A percentile compares a stretch with the other conserved stretches of the same genome.
Evolutionary conservation across 345 rosid genomes (phyloP).

Genomic region (Syzygium jambos): DNA sequence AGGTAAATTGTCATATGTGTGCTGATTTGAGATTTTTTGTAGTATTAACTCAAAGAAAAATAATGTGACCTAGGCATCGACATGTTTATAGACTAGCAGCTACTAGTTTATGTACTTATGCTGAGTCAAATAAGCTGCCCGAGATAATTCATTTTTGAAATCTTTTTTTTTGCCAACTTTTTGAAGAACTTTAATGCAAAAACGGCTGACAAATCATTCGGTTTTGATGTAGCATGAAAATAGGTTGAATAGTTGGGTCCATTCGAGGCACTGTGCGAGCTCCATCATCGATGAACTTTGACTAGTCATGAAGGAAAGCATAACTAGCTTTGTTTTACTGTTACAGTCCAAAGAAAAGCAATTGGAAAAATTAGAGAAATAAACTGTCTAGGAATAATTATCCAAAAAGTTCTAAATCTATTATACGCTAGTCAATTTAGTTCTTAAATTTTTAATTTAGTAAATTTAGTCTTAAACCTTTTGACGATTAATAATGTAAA

Average conservation of each 20-base stretch:
- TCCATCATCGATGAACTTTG: background rate
- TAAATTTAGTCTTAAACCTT: rapidly evolving
- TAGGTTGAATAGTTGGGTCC: background rate
- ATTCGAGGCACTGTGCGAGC: background rate
- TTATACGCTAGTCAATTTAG: rapidly evolving
- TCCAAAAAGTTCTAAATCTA: background rate
- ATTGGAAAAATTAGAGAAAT: background rate
- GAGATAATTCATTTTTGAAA: background rate
- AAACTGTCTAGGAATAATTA: background rate
- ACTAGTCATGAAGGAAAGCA: background rate
- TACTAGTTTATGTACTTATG: background rate
- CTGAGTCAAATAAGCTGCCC: background rate
- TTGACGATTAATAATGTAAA: background rate
- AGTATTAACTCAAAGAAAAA: background rate
- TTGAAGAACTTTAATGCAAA: background rate
- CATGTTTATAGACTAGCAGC: background rate
- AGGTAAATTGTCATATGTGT: too few relatives aligned
- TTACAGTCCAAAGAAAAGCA: background rate
- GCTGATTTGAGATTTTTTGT: too few relatives aligned
- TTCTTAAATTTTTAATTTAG: background rate
- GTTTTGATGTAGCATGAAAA: background rate
- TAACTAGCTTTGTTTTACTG: background rate
- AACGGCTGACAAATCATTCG: background rate
- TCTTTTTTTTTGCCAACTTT: background rate
- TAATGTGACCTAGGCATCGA: background rate